Percentiles rank a stretch among this genome's conserved stretches.
Evolutionary conservation across 2,329 filamentous ascomycete genomes (phyloP).

Genomic region (Sordariomycetes sp.): DNA sequence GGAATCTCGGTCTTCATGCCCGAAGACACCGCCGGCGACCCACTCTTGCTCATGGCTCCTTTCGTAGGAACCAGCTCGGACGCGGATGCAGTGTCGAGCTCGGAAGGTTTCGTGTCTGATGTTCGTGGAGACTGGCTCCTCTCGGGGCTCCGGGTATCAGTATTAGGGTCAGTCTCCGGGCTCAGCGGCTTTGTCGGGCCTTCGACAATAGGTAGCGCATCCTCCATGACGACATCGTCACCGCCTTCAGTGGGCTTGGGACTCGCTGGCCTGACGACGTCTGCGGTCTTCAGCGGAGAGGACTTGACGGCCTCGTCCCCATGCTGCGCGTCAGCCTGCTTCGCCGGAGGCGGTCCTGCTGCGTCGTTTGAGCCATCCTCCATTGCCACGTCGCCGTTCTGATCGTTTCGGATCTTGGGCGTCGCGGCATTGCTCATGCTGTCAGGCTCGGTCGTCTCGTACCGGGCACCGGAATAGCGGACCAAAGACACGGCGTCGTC

Average conservation of each 20-base stretch:
- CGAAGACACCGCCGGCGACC: conserved; percentile 20
- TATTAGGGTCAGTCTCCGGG: conserved; percentile 30
- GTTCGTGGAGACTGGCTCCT: conserved; percentile 36
- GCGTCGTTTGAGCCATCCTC: neutral
- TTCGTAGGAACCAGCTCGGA: conserved; percentile 19
- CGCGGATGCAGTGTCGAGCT: conserved; percentile 31
- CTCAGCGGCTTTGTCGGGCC: conserved; percentile 17
- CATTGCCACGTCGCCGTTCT: neutral
- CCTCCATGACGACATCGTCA: conserved; percentile 19
- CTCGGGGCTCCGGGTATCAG: conserved; percentile 30
- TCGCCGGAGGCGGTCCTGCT: neutral
- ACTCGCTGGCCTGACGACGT: neutral
- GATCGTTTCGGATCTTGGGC: neutral
- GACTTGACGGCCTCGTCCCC: neutral
- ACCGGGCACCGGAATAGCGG: conserved; percentile 16
- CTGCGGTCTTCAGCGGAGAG: neutral
- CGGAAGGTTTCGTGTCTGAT: conserved; percentile 40
- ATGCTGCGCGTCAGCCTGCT: neutral
- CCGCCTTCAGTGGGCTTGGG: neutral
- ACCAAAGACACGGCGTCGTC: conserved; percentile 23
- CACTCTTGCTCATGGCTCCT: conserved; percentile 15
- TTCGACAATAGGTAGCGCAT: conserved; percentile 9
- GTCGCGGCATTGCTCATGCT: neutral
- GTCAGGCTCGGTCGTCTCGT: neutral
- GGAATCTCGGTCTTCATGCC: conserved; percentile 61